Conservation (phyloP, 2,329 filamentous ascomycete genomes). For the Sordariomycetes sp. region DNA sequence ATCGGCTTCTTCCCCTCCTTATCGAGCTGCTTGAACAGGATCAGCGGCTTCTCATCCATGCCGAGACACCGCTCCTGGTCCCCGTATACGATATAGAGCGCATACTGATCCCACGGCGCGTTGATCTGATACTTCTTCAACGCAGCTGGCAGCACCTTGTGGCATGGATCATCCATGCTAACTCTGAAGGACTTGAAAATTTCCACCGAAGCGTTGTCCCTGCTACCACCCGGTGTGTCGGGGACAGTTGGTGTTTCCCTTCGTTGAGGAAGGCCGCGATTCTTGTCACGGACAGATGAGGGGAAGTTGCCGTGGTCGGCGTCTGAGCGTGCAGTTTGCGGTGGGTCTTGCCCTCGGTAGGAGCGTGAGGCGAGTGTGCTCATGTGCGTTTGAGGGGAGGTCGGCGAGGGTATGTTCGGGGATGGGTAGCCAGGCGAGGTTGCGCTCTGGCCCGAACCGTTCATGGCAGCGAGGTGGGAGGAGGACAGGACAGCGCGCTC, state of each 20-base stretch:
- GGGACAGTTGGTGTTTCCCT: constrained; percentile 50
- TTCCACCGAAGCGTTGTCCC: constrained; percentile 62
- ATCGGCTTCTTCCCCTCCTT: constrained; percentile 97
- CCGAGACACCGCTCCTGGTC: constrained; percentile 92
- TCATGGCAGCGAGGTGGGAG: constrained; percentile 62
- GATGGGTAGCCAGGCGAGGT: constrained; percentile 49
- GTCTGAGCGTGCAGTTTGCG: constrained; percentile 14
- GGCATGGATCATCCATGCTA: constrained; percentile 94
- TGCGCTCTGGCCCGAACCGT: constrained; percentile 46
- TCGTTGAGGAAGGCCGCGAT: constrained; percentile 40
- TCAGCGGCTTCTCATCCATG: constrained; percentile 85
- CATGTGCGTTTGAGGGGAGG: constrained; percentile 51
- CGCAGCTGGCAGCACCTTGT: constrained; percentile 91
- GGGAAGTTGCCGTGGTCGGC: constrained; percentile 9
- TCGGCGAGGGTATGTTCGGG: constrained; percentile 62
- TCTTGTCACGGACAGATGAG: not conserved
- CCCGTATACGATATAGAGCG: constrained; percentile 97
- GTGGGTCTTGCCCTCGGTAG: constrained; percentile 48
- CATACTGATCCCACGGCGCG: constrained; percentile 94
- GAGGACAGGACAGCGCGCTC: constrained; percentile 58
- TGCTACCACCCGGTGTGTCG: constrained; percentile 40
- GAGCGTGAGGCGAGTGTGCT: constrained; percentile 51
- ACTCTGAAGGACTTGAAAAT: constrained; percentile 99
- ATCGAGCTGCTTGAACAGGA: constrained; percentile 94
- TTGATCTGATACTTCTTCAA: constrained; percentile 98